These are phyloP conservation scores for Noccaea bulbosa DNA, from an alignment of 345 rosid genomes.

Conservation along the genomic window DNA sequence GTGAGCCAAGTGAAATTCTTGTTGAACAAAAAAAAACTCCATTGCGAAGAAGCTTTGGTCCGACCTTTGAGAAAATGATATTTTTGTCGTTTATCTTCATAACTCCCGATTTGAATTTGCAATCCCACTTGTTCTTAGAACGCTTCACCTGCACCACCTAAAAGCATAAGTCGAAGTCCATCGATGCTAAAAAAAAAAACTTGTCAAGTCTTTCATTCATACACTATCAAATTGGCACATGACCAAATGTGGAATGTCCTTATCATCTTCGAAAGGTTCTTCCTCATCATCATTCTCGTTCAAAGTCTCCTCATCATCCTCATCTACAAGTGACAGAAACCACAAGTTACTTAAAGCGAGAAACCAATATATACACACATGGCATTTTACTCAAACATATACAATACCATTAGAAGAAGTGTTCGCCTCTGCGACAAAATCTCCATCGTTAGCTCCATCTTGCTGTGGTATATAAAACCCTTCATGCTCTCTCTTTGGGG, in stretches of 20 bases:
- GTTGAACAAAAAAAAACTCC: not conserved
- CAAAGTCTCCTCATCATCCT: conserved; percentile 28
- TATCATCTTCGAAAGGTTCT: not conserved
- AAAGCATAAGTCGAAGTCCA: not conserved
- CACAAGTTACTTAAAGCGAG: not conserved
- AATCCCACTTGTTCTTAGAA: conserved; percentile 23
- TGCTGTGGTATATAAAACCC: conserved; percentile 4
- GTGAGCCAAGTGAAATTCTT: not conserved
- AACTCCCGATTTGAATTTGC: conserved; percentile 5
- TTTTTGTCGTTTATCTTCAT: conserved; percentile 26
- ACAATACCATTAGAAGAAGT: conserved; percentile 4
- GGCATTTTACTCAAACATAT: not conserved
- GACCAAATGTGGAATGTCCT: conserved; percentile 9
- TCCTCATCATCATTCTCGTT: conserved; percentile 30
- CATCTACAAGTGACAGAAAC: conserved; percentile 20
- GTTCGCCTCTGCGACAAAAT: not conserved
- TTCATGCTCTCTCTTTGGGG: conserved; percentile 1
- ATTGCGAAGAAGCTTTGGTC: not conserved
- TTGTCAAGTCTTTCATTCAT: not conserved
- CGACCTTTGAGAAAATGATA: conserved; percentile 16
- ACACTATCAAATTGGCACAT: conserved; percentile 30
- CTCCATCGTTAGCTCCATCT: conserved; percentile 22
- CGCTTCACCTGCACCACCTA: conserved; percentile 31
- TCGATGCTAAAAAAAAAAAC: not conserved
- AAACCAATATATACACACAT: not conserved